phyloP scores from a whole-genome alignment of 2,329 filamentous ascomycete genomes.

The Trichoderma cornu-damae region DNA sequence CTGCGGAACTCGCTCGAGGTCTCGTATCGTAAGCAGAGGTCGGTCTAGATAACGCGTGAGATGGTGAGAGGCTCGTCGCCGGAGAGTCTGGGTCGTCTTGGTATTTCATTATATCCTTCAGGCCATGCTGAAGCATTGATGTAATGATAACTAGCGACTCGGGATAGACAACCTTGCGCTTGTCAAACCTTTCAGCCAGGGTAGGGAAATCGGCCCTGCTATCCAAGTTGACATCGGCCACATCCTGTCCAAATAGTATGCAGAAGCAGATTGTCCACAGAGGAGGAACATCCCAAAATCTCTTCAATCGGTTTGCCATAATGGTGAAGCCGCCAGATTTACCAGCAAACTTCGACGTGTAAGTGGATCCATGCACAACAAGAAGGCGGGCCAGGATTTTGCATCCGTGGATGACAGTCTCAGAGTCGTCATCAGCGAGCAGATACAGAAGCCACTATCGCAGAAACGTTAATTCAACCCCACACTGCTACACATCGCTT shows the following conservation, averaged over 20 bases:
- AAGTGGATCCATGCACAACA: constrained; percentile 72
- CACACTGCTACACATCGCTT: not conserved
- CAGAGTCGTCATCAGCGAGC: constrained; percentile 77
- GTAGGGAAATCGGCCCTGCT: constrained; percentile 68
- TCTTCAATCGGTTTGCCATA: constrained; percentile 72
- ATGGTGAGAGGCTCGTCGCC: constrained; percentile 18
- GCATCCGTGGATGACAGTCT: constrained; percentile 73
- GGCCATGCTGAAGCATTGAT: constrained; percentile 79
- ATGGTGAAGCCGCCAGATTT: constrained; percentile 87
- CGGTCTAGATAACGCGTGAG: constrained; percentile 7
- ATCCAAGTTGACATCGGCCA: constrained; percentile 68
- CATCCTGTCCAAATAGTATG: constrained; percentile 79
- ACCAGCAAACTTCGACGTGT: constrained; percentile 74
- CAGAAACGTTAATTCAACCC: not conserved
- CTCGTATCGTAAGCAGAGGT: constrained; percentile 22
- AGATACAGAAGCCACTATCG: constrained; percentile 83
- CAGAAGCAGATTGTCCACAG: constrained; percentile 87
- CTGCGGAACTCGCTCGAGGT: constrained; percentile 58
- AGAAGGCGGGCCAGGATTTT: constrained; percentile 81
- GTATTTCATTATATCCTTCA: constrained; percentile 63
- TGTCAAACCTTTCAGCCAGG: constrained; percentile 68
- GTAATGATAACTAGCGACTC: constrained; percentile 76
- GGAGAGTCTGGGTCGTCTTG: constrained; percentile 57
- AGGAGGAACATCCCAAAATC: constrained; percentile 82
- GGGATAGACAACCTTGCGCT: constrained; percentile 63